phyloP scores from a whole-genome alignment of 345 rosid genomes.

The Eucalyptus tenuipes region DNA sequence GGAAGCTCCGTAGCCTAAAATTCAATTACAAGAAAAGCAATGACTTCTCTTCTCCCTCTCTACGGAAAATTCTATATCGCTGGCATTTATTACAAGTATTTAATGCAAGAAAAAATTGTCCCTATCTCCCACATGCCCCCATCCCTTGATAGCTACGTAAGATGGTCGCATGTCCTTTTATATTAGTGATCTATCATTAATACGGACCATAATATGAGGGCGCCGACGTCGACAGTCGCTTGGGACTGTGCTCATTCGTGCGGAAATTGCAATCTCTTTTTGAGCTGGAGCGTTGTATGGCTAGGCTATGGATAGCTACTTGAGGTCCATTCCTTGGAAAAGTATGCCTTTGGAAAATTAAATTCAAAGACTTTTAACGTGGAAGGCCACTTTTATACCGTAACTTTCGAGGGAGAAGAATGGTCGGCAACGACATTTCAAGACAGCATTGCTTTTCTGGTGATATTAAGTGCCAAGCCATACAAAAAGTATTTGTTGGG shows the following conservation, averaged over 20 bases:
- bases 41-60: neutral
- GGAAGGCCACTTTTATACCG: neutral
- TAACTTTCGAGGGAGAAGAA: neutral
- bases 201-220: neutral
- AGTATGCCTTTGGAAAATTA: neutral
- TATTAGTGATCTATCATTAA: neutral
- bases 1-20: neutral
- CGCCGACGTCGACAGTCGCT: neutral
- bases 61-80: neutral
- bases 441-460: neutral
- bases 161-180: neutral
- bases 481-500: neutral
- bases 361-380: neutral
- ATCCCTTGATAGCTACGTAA: neutral
- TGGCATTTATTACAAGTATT: neutral
- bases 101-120: neutral
- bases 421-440: neutral
- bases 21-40: neutral
- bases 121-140: neutral
- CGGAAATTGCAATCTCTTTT: neutral
- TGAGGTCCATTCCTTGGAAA: neutral
- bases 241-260: neutral
- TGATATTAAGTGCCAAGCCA: neutral
- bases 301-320: neutral
- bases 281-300: neutral